Percentiles rank a stretch among this genome's conserved stretches.
phyloP scores from a whole-genome alignment of 2,329 filamentous ascomycete genomes.

The Tolypocladium endophyticum region DNA sequence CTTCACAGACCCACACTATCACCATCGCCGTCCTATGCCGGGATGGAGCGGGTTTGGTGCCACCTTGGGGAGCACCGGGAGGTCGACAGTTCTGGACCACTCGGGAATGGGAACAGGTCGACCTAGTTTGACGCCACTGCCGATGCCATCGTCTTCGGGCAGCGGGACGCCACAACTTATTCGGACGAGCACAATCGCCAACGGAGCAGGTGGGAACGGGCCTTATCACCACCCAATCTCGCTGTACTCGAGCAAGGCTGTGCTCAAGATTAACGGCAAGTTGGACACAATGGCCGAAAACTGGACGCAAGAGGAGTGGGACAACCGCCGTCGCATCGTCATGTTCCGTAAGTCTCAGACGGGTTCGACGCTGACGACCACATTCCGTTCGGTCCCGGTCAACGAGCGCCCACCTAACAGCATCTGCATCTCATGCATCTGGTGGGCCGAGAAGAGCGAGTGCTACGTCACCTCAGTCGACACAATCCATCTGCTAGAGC shows the following conservation, averaged over 20 bases:
- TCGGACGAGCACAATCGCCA: slow-evolving; percentile 43
- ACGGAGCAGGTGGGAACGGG: slow-evolving; percentile 23
- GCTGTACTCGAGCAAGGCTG: slow-evolving; percentile 74
- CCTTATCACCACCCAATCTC: slow-evolving; percentile 71
- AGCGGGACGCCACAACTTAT: slow-evolving; percentile 36
- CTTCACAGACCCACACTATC: slow-evolving; percentile 39
- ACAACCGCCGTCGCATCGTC: slow-evolving; percentile 72
- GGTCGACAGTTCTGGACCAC: slow-evolving; percentile 26
- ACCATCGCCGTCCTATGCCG: slow-evolving; percentile 20
- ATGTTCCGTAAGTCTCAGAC: slow-evolving; percentile 76
- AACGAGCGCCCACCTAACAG: slow-evolving; percentile 74
- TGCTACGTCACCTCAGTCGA: slow-evolving; percentile 95
- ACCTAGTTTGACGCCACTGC: slow-evolving; percentile 35
- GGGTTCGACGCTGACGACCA: slow-evolving; percentile 70
- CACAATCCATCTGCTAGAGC: slow-evolving; percentile 89
- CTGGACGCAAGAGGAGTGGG: slow-evolving; percentile 76
- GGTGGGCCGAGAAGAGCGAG: slow-evolving; percentile 84
- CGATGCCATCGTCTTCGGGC: slow-evolving; percentile 30
- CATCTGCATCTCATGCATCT: slow-evolving; percentile 95
- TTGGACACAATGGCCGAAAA: slow-evolving; percentile 72
- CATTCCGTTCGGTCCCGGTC: slow-evolving; percentile 67
- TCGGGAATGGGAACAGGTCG: slow-evolving; percentile 28
- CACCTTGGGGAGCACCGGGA: slow-evolving; percentile 28
- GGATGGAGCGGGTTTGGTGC: slow-evolving; percentile 34
- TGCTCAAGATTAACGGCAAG: slow-evolving; percentile 76